Conservation (phyloP, 1,284 basidiomycete genomes). For the Trametes polyzona region DNA sequence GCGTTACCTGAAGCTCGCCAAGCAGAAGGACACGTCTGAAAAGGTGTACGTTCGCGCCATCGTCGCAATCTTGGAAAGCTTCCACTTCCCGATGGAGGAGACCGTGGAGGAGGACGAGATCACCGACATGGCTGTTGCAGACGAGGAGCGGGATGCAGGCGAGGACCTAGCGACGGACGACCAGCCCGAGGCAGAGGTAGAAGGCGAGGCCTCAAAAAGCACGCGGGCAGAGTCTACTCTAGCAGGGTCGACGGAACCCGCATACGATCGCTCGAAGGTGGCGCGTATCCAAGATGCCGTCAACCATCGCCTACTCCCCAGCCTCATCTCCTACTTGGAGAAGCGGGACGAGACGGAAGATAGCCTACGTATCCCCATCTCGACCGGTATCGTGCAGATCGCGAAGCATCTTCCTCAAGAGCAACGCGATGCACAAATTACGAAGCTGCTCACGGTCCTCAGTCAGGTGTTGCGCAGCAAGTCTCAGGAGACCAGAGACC, state of each 20-base stretch:
- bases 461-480: constrained; percentile 90
- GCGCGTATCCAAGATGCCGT: constrained; percentile 77
- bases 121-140: constrained; percentile 35
- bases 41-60: constrained; percentile 87
- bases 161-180: constrained; percentile 31
- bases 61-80: constrained; percentile 87
- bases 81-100: constrained; percentile 84
- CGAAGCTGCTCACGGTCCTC: constrained; percentile 82
- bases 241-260: constrained; percentile 16
- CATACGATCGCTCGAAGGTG: constrained; percentile 35
- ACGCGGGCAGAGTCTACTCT: no score
- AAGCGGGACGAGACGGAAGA: constrained; percentile 86
- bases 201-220: constrained; percentile 27
- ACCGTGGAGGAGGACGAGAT: constrained; percentile 38
- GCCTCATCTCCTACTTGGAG: constrained; percentile 78
- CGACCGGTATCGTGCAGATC: constrained; percentile 87
- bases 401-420: constrained; percentile 81
- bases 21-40: constrained; percentile 75
- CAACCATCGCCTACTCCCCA: constrained; percentile 75
- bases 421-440: constrained; percentile 73
- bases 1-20: constrained; percentile 80
- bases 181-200: constrained; percentile 33
- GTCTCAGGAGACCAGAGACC: constrained; percentile 93
- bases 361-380: constrained; percentile 84
- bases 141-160: constrained; percentile 27